Base-by-base conservation (phyloP, 2,329 filamentous ascomycete species). In the Tolypocladium nubicola region DNA sequence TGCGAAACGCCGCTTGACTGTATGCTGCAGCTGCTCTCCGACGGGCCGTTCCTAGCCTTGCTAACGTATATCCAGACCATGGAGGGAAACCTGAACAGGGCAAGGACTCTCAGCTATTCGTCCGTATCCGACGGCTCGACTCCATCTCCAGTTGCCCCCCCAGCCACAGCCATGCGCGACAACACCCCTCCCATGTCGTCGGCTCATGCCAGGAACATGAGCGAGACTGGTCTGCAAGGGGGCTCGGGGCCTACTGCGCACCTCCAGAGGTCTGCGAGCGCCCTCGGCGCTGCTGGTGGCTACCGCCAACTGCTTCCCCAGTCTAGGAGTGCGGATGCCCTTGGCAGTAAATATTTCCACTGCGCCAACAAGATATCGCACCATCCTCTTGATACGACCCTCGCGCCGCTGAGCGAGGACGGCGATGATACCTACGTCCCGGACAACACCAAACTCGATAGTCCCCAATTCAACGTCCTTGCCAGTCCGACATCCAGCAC, bases 71-170 rank as follows among this genome's bases (percentile, higher is more conserved):
- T 54, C 26, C 69, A 95, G 90, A 88, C 89, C 38, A 96, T 97
- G 91, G 93, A 97, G 73, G 90, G 88, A 41, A 97, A 97, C 64
- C 77, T 97, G 23, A 86, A 81, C 58, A 86, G 90, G 60, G 92
- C 90, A 37, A 83, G 90, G 64, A 84, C 87, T 11, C 76, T 90
- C 76, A 66, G 73, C 71, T 61, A 71, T 59, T 66, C 70, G 11
- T 61, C 70, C 40, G 59, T 69, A 3, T 82, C 79, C 2, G 76
- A 78, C 58, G 73, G 73, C 11, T 82, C 80, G 21, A 81, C 79
- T 1, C 78, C 81, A 16, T 81, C 76, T 56, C 73, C 75, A 0
- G 73, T 78, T 10, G 69, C 62, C 30, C 66, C 67, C 13, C 63
- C 68, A 30, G 59, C 63, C n/a, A 62, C 66, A 13, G 62, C 65